Base-by-base conservation (phyloP, 306 rosid species). In the Pyrus communis region DNA sequence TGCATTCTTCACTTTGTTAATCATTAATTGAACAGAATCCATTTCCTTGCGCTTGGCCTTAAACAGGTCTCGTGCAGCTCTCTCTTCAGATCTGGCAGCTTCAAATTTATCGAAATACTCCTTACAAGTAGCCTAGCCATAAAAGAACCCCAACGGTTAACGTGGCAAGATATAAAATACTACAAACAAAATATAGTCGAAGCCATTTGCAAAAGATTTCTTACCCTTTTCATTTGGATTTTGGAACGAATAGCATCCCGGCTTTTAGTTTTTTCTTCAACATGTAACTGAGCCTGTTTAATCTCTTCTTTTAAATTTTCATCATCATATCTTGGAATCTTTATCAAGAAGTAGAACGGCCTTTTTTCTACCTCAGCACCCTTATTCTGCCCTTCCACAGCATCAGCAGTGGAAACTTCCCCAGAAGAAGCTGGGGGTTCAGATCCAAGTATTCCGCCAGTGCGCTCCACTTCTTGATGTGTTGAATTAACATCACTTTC, bases 31-130 rank as follows among this genome's bases (percentile, higher is more conserved):
- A 85, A 85, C 85, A 67, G 90, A 76, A 87, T 93, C 98, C 77
- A 93, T 79, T 85, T 89, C 96, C 78, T 80, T 88, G 35, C 93
- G 86, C 82, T 86, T 93, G 76, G 91, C 68, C 91, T 80, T 90
- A 35, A 90, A 75, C 28, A 71, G 63, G 49, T 89, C 90, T 72
- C 92, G 79, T 11, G 88, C 88, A 84, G 87, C 87, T 85, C 87
- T 81, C 83, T 82, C 87, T 18, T 80, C 91, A 14, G 88, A 67
- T 67, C 72, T 40, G 75, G 89, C 88, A 71, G 87, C 90, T 70
- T 86, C 88, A 83, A 90, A 23, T 28, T 78, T 84, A 52, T 82
- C 82, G 42, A 35, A 49, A 14, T 43, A 79, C 82, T 85, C 90
- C 82, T 81, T 85, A 71, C 82, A 80, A 59, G 72, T 78, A 57